These are phyloP conservation scores for Suillus weaverae DNA, from an alignment of 768 basidiomycete genomes.

Conservation along the genomic window DNA sequence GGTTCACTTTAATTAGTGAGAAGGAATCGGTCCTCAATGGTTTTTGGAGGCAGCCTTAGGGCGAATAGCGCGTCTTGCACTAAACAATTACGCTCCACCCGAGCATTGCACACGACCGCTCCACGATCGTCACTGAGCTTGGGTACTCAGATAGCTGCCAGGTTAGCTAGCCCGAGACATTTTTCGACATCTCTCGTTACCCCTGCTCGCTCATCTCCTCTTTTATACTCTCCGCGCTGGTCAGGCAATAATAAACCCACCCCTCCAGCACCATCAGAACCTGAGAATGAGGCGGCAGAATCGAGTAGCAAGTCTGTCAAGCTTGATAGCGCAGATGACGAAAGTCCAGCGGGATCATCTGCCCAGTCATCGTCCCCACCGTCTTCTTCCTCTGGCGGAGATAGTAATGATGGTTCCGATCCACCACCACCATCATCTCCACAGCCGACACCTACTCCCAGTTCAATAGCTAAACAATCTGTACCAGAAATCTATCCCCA, in stretches of 20 bases:
- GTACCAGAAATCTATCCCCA: conserved; percentile 92
- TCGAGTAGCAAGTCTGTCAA: conserved; percentile 17
- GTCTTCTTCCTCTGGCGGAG: conserved; percentile 42
- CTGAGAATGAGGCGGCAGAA: conserved; percentile 27
- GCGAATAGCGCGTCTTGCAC: conserved; percentile 14
- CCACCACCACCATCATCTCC: conserved; percentile 41
- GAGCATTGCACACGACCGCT: conserved; percentile 15
- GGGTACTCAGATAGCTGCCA: conserved; percentile 10
- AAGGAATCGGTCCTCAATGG: conserved; percentile 23
- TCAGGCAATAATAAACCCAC: conserved; percentile 37
- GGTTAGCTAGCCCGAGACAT: conserved; percentile 18
- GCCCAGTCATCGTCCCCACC: conserved; percentile 33
- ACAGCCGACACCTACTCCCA: conserved; percentile 36
- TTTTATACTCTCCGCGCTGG: conserved; percentile 39
- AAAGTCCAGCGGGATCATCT: conserved; percentile 34
- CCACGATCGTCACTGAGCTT: conserved; percentile 9
- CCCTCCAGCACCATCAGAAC: conserved; percentile 21
- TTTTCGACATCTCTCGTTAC: conserved; percentile 27
- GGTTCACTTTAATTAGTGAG: conserved; percentile 14
- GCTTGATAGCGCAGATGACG: conserved; percentile 31
- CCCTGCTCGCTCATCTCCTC: conserved; percentile 32
- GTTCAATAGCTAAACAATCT: conserved; percentile 78
- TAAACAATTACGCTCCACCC: conserved; percentile 14
- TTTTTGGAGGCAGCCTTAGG: conserved; percentile 22
- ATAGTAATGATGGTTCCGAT: conserved; percentile 37